Conservation (phyloP, 2,329 filamentous ascomycete genomes). For the Microcera coccophila region DNA sequence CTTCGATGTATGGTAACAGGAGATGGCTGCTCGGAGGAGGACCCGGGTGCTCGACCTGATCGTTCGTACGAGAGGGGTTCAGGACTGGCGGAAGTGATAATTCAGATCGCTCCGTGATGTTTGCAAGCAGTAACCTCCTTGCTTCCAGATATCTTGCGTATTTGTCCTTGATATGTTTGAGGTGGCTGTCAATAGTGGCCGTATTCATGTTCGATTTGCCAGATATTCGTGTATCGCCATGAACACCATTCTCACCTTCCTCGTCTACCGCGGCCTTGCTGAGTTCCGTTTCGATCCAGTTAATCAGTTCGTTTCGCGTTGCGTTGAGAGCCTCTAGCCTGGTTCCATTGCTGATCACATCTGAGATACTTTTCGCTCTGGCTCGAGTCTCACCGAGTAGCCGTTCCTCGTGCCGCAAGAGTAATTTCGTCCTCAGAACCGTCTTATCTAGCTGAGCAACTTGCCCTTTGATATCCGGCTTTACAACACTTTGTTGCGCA, state of each 20-base stretch:
- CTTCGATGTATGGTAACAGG: slow-evolving; percentile 54
- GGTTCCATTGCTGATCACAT: slow-evolving; percentile 34
- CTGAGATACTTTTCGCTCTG: slow-evolving; percentile 34
- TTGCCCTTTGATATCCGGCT: slow-evolving; percentile 44
- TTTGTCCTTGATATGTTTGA: slow-evolving; percentile 49
- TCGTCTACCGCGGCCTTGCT: slow-evolving; percentile 45
- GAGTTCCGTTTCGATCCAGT: slow-evolving; percentile 62
- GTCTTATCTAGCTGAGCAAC: slow-evolving; percentile 54
- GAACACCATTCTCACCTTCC: slow-evolving; percentile 28
- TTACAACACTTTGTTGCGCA: slow-evolving; percentile 36
- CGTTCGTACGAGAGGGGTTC: slow-evolving; percentile 8
- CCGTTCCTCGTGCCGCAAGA: slow-evolving; percentile 54
- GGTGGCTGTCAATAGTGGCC: slow-evolving; percentile 34
- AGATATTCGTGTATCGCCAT: slow-evolving; percentile 19
- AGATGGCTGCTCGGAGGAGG: slow-evolving; percentile 37
- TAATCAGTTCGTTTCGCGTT: slow-evolving; percentile 58
- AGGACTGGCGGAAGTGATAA: slow-evolving; percentile 23
- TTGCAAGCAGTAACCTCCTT: slow-evolving; percentile 46
- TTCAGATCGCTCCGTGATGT: slow-evolving; percentile 34
- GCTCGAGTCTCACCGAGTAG: slow-evolving; percentile 47
- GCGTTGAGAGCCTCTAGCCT: slow-evolving; percentile 52
- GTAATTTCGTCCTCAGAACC: slow-evolving; percentile 55
- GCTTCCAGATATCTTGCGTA: slow-evolving; percentile 51
- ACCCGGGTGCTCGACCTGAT: slow-evolving; percentile 12
- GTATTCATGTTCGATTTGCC: slow-evolving; percentile 20